These are phyloP conservation scores for Scleromitrula shiraiana DNA, from an alignment of 2,329 filamentous ascomycete species.

Conservation along the genomic window DNA sequence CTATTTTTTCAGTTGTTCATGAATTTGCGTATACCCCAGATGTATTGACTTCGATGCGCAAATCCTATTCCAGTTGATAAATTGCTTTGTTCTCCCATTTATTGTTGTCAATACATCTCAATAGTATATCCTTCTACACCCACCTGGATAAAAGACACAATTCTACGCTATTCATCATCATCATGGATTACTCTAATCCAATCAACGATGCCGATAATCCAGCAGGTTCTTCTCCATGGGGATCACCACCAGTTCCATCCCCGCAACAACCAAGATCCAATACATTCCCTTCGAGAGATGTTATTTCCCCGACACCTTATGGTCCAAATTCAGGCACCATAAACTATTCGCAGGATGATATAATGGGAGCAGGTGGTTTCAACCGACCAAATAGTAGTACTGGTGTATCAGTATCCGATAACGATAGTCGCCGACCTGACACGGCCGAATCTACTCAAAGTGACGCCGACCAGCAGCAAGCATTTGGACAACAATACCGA, in stretches of 20 bases:
- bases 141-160: slow-evolving; percentile 14
- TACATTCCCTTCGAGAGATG: slow-evolving; percentile 22
- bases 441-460: slow-evolving; percentile 24
- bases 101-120: too few relatives aligned
- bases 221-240: slow-evolving; percentile 55
- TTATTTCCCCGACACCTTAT: slow-evolving; percentile 25
- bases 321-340: slow-evolving; percentile 15
- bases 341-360: slow-evolving; percentile 24
- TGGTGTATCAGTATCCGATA: slow-evolving; percentile 22
- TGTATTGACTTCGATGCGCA: neutral
- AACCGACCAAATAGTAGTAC: slow-evolving; percentile 23
- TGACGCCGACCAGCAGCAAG: slow-evolving; percentile 27
- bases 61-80: neutral
- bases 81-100: slow-evolving; percentile 9
- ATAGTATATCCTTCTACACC: slow-evolving; percentile 1
- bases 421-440: slow-evolving; percentile 24
- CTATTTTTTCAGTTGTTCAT: slow-evolving; percentile 1
- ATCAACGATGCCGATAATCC: slow-evolving; percentile 50
- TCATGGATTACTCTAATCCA: slow-evolving; percentile 60
- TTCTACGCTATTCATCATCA: slow-evolving; percentile 8
- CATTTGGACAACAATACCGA: slow-evolving; percentile 27
- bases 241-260: slow-evolving; percentile 28
- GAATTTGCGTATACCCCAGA: slow-evolving; percentile 3
- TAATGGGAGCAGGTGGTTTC: slow-evolving; percentile 18
- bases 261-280: slow-evolving; percentile 25